Percentiles rank a stretch among this genome's conserved stretches.
Evolutionary conservation across 192 early-diverging fungal genomes (phyloP).

Genomic region (Entomortierella lignicola): DNA sequence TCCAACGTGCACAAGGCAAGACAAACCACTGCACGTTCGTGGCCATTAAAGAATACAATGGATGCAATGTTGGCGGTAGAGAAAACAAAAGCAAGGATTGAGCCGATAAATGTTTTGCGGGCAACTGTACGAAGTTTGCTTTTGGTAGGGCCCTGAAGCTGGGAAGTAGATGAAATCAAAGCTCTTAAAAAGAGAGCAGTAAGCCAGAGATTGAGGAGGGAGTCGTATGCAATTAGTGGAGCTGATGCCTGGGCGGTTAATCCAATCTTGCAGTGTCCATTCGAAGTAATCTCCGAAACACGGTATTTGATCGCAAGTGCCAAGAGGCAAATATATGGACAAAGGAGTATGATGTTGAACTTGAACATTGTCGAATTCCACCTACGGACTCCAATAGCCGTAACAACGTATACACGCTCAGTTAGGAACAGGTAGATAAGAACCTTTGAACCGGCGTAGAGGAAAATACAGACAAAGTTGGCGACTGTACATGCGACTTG

Average conservation of each 20-base stretch:
- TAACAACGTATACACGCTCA: conserved; percentile 51
- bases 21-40: conserved; percentile 58
- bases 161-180: conserved; percentile 40
- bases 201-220: conserved; percentile 22
- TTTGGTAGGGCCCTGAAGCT: conserved; percentile 44
- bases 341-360: conserved; percentile 46
- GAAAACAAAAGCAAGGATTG: conserved; percentile 47
- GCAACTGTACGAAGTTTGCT: conserved; percentile 42
- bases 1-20: conserved; percentile 58
- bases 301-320: conserved; percentile 43
- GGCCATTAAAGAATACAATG: conserved; percentile 45
- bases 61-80: conserved; percentile 55
- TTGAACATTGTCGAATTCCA: conserved; percentile 52
- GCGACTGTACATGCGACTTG: conserved; percentile 43
- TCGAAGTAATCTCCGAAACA: not conserved
- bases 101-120: conserved; percentile 51
- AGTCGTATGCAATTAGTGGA: conserved; percentile 31
- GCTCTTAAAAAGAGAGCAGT: conserved; percentile 32
- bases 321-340: conserved; percentile 46
- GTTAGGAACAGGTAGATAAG: conserved; percentile 61
- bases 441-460: conserved; percentile 56
- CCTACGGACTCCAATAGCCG: conserved; percentile 33
- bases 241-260: not conserved
- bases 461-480: conserved; percentile 50
- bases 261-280: conserved; percentile 37